Evolutionary conservation across 2,329 filamentous ascomycete genomes (phyloP), one percentile per base, ranked within the genome.

Genomic region (Alternaria hordeiaustralica): DNA sequence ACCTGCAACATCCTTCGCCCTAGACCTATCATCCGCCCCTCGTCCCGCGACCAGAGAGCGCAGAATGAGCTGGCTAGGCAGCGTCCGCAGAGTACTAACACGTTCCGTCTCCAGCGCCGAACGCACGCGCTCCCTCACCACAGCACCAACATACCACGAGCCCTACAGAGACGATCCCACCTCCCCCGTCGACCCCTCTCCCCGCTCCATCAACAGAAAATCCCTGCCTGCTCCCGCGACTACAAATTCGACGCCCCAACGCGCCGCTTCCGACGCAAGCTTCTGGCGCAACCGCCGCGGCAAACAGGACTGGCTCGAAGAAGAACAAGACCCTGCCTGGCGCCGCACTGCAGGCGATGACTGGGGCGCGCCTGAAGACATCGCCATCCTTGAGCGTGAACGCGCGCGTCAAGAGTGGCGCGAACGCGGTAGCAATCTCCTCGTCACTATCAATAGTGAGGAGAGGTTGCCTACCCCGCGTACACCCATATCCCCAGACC

Each of bases 191-290:
- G 64, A 64, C 2, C 21, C 60, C n/a, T 55, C 58, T n/a, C 18
- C 45, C 36, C 36, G 36, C 5, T 21, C 21, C 4, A 59, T 65
- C 11, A 64, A 70, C 6, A 67, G 68, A 2, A 70, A 71, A 25
- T 72, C 72, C 0, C 70, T 74, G 13, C 67, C 73, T 1, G 65
- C 63, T 8, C 55, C 63, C 2, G 70, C 72, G 4, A 53, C 61
- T 6, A 67, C 72, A 4, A 41, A 18, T 6, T 18, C 36, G 15
- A 41, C 36, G 4, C 83, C 82, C 3, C 75, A 82, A 9, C 80
- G 83, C 20, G 79, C 83, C 5, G 80, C 80, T 6, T 82, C 80
- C 1, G 83, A 84, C 55, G 82, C 82, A 12, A 80, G 78, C 6
- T 80, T 82, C 54, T 79, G 82, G 71, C 72, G 73, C 33, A 76